phyloP scores from a whole-genome alignment of 805 yeast genomes.

The Hanseniaspora osmophila region DNA sequence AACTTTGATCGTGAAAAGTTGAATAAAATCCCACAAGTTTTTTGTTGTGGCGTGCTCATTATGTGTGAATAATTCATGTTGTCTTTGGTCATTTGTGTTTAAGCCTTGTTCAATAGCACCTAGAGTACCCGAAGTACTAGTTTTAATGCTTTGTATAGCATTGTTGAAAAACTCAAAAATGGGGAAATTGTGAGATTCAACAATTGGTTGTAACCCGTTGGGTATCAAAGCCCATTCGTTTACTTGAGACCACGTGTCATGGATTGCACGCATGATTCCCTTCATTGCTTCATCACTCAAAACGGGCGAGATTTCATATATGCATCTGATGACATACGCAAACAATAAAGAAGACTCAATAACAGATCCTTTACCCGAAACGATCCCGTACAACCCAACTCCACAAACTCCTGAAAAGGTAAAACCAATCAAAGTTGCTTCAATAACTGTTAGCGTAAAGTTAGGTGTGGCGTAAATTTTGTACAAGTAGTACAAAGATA shows the following conservation, averaged over 20 bases:
- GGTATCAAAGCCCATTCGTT: not conserved
- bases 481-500: conserved; percentile 64
- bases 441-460: conserved; percentile 51
- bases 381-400: conserved; percentile 70
- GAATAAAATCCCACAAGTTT: conserved; percentile 1
- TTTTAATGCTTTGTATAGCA: not conserved
- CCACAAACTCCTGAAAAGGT: conserved; percentile 62
- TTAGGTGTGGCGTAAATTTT: conserved; percentile 71
- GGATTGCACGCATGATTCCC: conserved; percentile 27
- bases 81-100: not conserved
- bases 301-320: conserved; percentile 86
- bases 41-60: not conserved
- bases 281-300: conserved; percentile 43
- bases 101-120: too few species aligned
- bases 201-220: not conserved
- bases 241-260: conserved; percentile 22
- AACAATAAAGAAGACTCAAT: conserved; percentile 75
- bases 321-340: conserved; percentile 83
- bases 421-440: conserved; percentile 78
- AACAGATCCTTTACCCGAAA: conserved; percentile 76
- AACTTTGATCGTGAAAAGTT: conserved; percentile 1
- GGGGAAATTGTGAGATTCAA: not conserved
- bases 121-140: not conserved
- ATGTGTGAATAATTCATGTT: not conserved
- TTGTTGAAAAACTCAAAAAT: not conserved